Conservation (phyloP, 2,329 filamentous ascomycete species). For the Epichloe hybrida region DNA sequence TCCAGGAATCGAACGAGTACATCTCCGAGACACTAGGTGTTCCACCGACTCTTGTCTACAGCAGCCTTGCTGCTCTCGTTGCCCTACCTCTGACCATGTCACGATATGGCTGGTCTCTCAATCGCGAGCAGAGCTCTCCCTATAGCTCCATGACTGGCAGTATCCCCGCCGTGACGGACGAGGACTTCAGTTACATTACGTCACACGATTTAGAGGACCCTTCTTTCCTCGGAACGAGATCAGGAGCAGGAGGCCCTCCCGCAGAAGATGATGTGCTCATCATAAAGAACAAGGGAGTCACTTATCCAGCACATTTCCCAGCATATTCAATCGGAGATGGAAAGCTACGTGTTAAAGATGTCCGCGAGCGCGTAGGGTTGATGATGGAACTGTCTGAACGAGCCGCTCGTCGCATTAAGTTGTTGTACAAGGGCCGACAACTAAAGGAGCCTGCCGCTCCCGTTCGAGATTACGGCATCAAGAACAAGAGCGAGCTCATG, state of each 20-base stretch:
- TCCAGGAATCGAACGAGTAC: conserved; percentile 37
- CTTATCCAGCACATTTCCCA: conserved; percentile 59
- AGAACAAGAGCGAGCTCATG: conserved; percentile 47
- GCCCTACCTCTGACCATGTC: conserved; percentile 40
- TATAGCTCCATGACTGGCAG: conserved; percentile 34
- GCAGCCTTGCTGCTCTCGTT: conserved; percentile 34
- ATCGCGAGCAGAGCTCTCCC: conserved; percentile 36
- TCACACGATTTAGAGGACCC: conserved; percentile 51
- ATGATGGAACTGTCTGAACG: conserved; percentile 49
- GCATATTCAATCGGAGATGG: conserved; percentile 64
- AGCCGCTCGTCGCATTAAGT: conserved; percentile 40
- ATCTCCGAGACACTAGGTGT: conserved; percentile 37
- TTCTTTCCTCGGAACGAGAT: conserved; percentile 10
- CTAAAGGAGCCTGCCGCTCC: conserved; percentile 49
- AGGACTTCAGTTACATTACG: conserved; percentile 75
- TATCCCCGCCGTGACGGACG: conserved; percentile 53
- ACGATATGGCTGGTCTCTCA: conserved; percentile 37
- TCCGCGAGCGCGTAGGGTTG: conserved; percentile 53
- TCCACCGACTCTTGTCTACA: conserved; percentile 35
- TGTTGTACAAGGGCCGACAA: conserved; percentile 61
- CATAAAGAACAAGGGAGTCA: conserved; percentile 52
- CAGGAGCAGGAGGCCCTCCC: background rate
- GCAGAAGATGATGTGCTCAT: conserved; percentile 57
- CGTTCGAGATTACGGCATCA: conserved; percentile 47
- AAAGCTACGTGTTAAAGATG: conserved; percentile 51